Base-by-base conservation (phyloP, 306 rosid species). In the Biancaea sappan region DNA sequence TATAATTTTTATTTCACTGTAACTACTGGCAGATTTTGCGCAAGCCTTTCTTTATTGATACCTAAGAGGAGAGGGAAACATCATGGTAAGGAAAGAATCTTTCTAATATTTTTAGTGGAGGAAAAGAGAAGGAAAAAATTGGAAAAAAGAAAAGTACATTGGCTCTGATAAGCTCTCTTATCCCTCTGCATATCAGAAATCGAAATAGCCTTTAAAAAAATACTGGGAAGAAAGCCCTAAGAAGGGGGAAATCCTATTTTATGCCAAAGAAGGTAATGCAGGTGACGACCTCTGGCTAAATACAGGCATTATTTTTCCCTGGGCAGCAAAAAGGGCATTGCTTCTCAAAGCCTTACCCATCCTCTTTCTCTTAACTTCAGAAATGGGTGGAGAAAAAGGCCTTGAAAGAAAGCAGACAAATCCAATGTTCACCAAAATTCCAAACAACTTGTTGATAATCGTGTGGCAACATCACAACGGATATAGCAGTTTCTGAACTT, bases 1-100 rank as follows among this genome's bases (percentile, higher is more conserved):
- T 28, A 18, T 76, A 54, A 14, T 29, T 31, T 80, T 62, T 13
- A 8, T 58, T 58, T 74, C 61, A 47, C 15, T 48, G 66, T 13
- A 48, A 25, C 26, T 46, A 26, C 10, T 5, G 25, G 61, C 9
- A 50, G 31, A 24, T 31, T 34, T 58, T 7, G 26, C 18, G 19
- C 40, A 53, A 44, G 19, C 28, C 50, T 48, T 6, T 25, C 6
- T 41, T 9, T 40, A 25, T 40, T 13, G 25, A 14, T n/a, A n/a
- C n/a, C n/a, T n/a, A 24, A 64, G 34, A 41, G 32, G 35, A 22
- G 6, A 22, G 51, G 21, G 4, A 12, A 64, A 64, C 35, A 5
- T 13, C 0, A 3, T 41, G 18, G 47, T 6, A 64, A 6, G 53
- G 41, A 4, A 64, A 15, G 71, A 65, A 43, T 41, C 52, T 60